phyloP scores from a whole-genome alignment of 1,284 basidiomycete genomes.

The Sanghuangporus sanghuang region DNA sequence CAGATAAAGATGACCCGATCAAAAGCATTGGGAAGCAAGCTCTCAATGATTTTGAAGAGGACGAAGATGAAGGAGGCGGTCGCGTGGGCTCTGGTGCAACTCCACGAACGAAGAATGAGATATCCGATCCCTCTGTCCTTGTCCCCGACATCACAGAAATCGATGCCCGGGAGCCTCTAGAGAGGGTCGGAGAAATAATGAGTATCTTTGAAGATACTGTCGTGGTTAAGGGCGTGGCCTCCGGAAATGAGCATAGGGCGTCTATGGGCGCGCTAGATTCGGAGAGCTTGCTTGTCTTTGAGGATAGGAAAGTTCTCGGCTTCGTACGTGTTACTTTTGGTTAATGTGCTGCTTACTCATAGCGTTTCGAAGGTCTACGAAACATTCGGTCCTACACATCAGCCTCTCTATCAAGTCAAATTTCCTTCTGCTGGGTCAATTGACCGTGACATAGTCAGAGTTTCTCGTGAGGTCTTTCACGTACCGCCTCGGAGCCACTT shows the following conservation, averaged over 20 bases:
- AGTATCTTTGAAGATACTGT: conserved; percentile 65
- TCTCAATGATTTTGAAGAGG: conserved; percentile 25
- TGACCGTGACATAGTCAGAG: conserved; percentile 46
- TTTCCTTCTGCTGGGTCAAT: conserved; percentile 57
- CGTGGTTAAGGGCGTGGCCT: conserved; percentile 59
- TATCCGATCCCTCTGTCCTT: conserved; percentile 30
- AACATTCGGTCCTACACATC: conserved; percentile 84
- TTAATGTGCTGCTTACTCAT: conserved; percentile 1
- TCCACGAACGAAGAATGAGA: conserved; percentile 26
- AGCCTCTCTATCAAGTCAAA: conserved; percentile 80
- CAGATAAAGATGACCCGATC: conserved; percentile 1
- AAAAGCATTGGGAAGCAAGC: conserved; percentile 1
- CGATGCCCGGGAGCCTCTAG: conserved; percentile 50
- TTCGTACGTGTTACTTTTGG: conserved; percentile 48
- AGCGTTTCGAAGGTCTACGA: conserved; percentile 65
- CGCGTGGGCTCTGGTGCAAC: neutral
- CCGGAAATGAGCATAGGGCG: conserved; percentile 35
- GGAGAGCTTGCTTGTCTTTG: conserved; percentile 83
- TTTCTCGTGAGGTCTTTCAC: conserved; percentile 67
- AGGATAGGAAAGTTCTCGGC: conserved; percentile 78
- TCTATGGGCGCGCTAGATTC: conserved; percentile 68
- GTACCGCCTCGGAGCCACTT: conserved; percentile 73
- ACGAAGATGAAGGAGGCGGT: conserved; percentile 24
- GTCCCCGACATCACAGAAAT: conserved; percentile 32
- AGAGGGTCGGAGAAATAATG: conserved; percentile 71